phyloP scores from a whole-genome alignment of 1,284 basidiomycete genomes.

The Ustilago nuda region DNA sequence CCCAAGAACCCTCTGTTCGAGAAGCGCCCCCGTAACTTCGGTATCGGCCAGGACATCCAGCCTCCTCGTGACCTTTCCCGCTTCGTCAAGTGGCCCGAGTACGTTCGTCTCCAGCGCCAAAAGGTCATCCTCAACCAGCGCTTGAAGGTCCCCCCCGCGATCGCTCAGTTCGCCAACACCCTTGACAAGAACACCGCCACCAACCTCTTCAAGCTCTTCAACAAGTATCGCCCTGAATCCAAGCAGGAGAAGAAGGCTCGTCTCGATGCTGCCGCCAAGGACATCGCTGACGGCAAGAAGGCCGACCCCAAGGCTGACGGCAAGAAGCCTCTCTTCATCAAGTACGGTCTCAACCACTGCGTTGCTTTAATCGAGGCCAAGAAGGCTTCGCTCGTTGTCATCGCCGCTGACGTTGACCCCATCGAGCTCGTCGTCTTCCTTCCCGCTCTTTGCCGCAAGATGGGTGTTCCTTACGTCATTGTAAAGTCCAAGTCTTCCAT shows the following conservation, averaged over 20 bases:
- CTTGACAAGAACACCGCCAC: constrained; percentile 99
- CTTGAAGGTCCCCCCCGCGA: constrained; percentile 97
- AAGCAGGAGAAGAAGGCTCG: constrained; percentile 98
- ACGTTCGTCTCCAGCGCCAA: constrained; percentile 96
- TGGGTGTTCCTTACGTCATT: constrained; percentile 98
- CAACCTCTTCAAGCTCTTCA: constrained; percentile 95
- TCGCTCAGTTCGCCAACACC: constrained; percentile 97
- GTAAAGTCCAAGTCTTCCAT: constrained; percentile 97
- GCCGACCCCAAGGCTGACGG: constrained; percentile 68
- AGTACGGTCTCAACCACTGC: constrained; percentile 96
- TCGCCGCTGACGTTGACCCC: constrained; percentile 98
- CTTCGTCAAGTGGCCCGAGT: constrained; percentile 99
- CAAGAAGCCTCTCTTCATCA: constrained; percentile 92
- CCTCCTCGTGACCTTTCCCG: constrained; percentile 91
- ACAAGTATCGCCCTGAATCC: constrained; percentile 93
- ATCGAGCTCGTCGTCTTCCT: constrained; percentile 95
- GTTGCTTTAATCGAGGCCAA: constrained; percentile 91
- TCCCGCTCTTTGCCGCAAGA: constrained; percentile 97
- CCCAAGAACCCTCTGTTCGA: constrained; percentile 98
- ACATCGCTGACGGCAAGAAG: constrained; percentile 76
- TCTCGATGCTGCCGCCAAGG: constrained; percentile 81
- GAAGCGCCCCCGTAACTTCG: constrained; percentile 88
- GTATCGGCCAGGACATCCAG: constrained; percentile 95
- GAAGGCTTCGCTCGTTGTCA: constrained; percentile 96
- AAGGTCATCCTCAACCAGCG: constrained; percentile 99